Conservation (phyloP, 75 land plant species). For the Pseudotsuga menziesii region DNA sequence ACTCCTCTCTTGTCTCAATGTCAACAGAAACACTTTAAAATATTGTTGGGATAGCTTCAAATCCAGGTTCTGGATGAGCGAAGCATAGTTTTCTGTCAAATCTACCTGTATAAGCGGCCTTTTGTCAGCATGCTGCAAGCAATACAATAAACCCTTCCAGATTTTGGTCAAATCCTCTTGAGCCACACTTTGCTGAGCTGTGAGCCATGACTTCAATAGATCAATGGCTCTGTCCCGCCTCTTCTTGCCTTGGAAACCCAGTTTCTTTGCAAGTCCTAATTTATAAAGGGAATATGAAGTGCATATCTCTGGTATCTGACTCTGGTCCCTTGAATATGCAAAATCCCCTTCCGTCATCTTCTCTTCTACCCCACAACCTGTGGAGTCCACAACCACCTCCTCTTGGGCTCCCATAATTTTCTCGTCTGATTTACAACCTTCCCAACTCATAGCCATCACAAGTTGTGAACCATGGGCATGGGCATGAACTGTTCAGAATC, state of each 20-base stretch:
- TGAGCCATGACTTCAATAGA: conserved; percentile 34
- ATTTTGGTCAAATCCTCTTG: conserved; percentile 42
- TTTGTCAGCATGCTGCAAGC: conserved; percentile 36
- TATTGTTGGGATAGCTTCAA: conserved; percentile 22
- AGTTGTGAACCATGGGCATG: neutral
- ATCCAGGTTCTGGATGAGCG: conserved; percentile 23
- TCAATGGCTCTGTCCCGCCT: conserved; percentile 34
- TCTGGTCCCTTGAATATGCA: neutral
- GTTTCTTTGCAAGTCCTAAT: conserved; percentile 17
- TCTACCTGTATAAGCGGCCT: conserved; percentile 30
- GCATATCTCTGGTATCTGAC: neutral
- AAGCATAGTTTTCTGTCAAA: conserved; percentile 19
- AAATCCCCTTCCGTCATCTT: neutral
- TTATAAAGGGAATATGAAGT: neutral
- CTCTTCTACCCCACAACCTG: neutral
- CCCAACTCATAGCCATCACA: neutral
- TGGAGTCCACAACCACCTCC: neutral
- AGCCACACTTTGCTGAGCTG: conserved; percentile 24
- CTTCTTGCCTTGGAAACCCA: conserved; percentile 32
- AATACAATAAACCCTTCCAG: conserved; percentile 49
- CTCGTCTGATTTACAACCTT: neutral
- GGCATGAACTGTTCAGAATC: no score
- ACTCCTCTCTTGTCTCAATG: conserved; percentile 33
- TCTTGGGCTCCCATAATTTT: neutral
- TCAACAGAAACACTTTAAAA: conserved; percentile 28